Base-by-base conservation (phyloP, 768 basidiomycete species). In the Boletus patriciae region DNA sequence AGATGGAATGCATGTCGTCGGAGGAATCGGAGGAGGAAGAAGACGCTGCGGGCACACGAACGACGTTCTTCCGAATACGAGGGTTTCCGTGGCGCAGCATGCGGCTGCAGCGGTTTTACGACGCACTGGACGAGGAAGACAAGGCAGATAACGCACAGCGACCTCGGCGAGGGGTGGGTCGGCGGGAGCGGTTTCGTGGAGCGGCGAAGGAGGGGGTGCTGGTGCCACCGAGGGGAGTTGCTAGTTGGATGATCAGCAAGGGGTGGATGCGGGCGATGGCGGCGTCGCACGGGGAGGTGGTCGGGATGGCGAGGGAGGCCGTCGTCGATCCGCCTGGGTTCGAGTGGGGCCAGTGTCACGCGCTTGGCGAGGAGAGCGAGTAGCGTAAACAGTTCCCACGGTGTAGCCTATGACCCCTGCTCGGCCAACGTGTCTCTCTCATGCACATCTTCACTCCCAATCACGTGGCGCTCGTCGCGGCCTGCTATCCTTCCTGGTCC, bases 401-500 rank as follows among this genome's bases (percentile, higher is more conserved):
- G 3, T 54, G 19, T 38, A 31, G 31, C 4, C 25, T 25, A 25
- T 11, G 9, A 31, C 31, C 3, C 31, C 31, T 11, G 31, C 31
- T 10, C 31, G 31, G 11, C 10, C 2, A 6, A 31, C 31, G 31
- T 31, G 31, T 31, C 31, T 31, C 10, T 13, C 16, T 6, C 10
- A 40, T 57, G 58, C 84, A 86, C 70, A 71, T 86, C 65, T 91
- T 93, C 75, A 87, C 87, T 54, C 86, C 92, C 59, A 84, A 88
- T 76, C 92, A 94, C 77, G 83, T 92, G 65, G 83, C 85, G 64
- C 85, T 94, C 58, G 83, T 95, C 68, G 83, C 84, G 52, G 84
- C 91, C 36, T 95, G 92, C 71, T 96, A 95, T 69, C 94, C 94
- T 16, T 83, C 90, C 9, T 76, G 85, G 42, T 86, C 92, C 50